These are phyloP conservation scores for Ophiosphaerella herpotricha DNA, from an alignment of 2,329 filamentous ascomycete genomes.

Conservation along the genomic window DNA sequence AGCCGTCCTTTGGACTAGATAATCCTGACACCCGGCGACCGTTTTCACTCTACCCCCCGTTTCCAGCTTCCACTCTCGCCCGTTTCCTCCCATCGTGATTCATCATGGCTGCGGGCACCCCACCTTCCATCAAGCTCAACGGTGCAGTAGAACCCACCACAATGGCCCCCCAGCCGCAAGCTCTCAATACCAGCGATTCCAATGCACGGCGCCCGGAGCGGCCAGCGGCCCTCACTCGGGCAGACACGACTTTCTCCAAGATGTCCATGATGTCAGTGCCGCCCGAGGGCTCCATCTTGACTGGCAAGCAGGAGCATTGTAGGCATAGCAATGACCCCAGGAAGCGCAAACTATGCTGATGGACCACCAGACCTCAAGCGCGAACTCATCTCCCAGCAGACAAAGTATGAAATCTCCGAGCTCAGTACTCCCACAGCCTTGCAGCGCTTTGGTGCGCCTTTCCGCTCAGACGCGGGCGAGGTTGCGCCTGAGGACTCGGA, in stretches of 20 bases:
- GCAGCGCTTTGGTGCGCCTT: constrained; percentile 92
- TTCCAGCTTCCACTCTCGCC: constrained; percentile 4
- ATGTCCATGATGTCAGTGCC: constrained; percentile 53
- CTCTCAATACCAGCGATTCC: constrained; percentile 23
- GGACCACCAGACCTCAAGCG: constrained; percentile 79
- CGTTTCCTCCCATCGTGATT: constrained; percentile 9
- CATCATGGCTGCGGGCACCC: constrained; percentile 32
- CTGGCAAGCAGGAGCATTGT: constrained; percentile 99
- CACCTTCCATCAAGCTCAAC: constrained; percentile 41
- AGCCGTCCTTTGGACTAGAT: background rate
- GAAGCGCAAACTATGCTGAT: constrained; percentile 9
- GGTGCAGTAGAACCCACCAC: constrained; percentile 37
- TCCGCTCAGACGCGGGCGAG: constrained; percentile 89
- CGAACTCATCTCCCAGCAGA: constrained; percentile 89
- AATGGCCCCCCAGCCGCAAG: constrained; percentile 29
- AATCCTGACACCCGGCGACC: background rate
- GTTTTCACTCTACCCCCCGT: background rate
- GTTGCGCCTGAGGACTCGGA: constrained; percentile 93
- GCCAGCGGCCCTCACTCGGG: constrained; percentile 25
- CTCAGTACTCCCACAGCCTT: constrained; percentile 94
- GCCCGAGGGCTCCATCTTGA: constrained; percentile 68
- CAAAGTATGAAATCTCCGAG: constrained; percentile 86
- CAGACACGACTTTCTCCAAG: constrained; percentile 43
- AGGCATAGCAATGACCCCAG: constrained; percentile 37
- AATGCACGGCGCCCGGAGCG: constrained; percentile 10